Percentiles rank a stretch among this genome's conserved stretches.
Evolutionary conservation across 2,329 filamentous ascomycete genomes (phyloP).

Genomic region (Cladophialophora yegresii): DNA sequence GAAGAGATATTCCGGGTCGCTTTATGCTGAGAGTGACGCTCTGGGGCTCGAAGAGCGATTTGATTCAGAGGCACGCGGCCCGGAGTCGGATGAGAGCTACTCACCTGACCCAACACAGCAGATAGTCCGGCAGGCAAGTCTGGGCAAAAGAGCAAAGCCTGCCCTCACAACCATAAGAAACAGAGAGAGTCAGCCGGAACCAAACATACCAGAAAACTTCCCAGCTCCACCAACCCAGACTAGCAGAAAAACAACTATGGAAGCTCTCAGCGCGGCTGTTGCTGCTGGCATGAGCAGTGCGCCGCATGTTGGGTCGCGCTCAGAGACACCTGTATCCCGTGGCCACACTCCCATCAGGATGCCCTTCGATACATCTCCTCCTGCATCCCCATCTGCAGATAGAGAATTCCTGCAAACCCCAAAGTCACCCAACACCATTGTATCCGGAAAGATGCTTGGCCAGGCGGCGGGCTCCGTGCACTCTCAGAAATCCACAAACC

Average conservation of each 20-base stretch:
- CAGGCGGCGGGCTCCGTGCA: constrained; percentile 19
- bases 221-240: constrained; percentile 10
- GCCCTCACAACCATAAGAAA: constrained; percentile 46
- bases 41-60: constrained; percentile 24
- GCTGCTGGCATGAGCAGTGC: constrained; percentile 26
- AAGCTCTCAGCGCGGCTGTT: constrained; percentile 32
- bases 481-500: constrained; percentile 30
- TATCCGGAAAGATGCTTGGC: constrained; percentile 21
- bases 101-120: constrained; percentile 31
- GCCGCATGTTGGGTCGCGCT: constrained; percentile 7
- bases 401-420: constrained; percentile 31
- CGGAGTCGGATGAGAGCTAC: constrained; percentile 6
- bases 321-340: constrained; percentile 22
- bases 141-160: constrained; percentile 47
- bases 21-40: constrained; percentile 31
- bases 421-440: constrained; percentile 25
- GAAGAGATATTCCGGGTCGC: constrained; percentile 27
- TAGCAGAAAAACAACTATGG: constrained; percentile 30
- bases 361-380: constrained; percentile 32
- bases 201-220: constrained; percentile 28
- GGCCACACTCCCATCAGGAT: constrained; percentile 30
- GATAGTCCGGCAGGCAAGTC: constrained; percentile 47
- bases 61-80: constrained; percentile 10
- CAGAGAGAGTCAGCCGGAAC: constrained; percentile 36
- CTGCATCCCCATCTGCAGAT: constrained; percentile 26